Base-by-base conservation (phyloP, 768 basidiomycete species). In the Lepiota brunneoincarnata region DNA sequence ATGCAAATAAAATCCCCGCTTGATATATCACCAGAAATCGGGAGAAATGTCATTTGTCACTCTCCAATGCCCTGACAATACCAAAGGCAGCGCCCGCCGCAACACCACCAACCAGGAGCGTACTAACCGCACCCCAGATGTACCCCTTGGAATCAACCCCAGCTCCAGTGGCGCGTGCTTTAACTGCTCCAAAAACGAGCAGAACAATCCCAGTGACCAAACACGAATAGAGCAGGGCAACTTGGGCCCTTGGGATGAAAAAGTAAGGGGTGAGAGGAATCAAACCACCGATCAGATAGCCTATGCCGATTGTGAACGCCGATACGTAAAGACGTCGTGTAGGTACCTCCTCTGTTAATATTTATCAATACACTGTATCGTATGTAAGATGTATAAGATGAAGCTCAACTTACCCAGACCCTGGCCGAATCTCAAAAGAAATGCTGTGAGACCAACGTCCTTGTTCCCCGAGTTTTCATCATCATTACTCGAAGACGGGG, bases 231-330 rank as follows among this genome's bases (percentile, higher is more conserved):
- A 90, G 70, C 43, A 92, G 75, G 39, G 87, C 80, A 23, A 82
- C 67, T 35, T 84, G 78, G 7, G 93, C 93, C 11, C 69, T 69
- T 2, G 82, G 68, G 60, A 94, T 82, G 75, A 93, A 93, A 74
- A 98, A 94, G 72, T 97, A 96, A 9, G 93, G 93, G 7, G 94
- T 61, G 36, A 99, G 80, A 0, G 97, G 97, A 62, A 98, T 90
- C 51, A 95, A 76, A 24, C 97, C 97, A 41, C 97, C 97, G 51
- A 96, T 48, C 57, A 95, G 86, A 74, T 98, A 96, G 12, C 93
- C 93, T 64, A 93, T 79, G 57, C 96, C 97, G 65, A 99, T 98
- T 0, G 96, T 98, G 59, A 96, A 80, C 1, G 96, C 96, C 1
- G 93, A 95, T 31, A 86, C 78, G 72, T 93, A 98, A 58, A 97